A percentile compares a stretch with the other conserved stretches of the same genome.
phyloP scores from a whole-genome alignment of 768 basidiomycete species.

The Naganishia kalamii region DNA sequence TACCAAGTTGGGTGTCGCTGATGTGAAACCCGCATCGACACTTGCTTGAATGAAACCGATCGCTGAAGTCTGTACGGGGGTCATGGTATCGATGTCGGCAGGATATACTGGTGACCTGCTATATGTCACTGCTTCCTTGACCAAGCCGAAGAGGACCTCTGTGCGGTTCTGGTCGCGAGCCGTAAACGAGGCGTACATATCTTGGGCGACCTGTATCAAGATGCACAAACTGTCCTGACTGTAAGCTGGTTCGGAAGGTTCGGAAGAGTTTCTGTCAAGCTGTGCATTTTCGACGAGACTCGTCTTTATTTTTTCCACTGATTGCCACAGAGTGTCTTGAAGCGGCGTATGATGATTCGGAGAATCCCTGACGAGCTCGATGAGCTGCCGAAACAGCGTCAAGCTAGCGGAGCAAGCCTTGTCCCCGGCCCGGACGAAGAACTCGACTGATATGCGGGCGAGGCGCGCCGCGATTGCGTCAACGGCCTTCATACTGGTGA shows the following conservation, averaged over 20 bases:
- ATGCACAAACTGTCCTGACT: background rate
- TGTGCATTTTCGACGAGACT: constrained; percentile 52
- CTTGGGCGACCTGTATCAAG: constrained; percentile 50
- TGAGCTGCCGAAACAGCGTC: background rate
- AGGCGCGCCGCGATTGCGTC: constrained; percentile 67
- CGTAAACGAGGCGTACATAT: constrained; percentile 25
- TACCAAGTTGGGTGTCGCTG: constrained; percentile 51
- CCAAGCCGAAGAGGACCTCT: constrained; percentile 65
- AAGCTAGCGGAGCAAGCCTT: constrained; percentile 60
- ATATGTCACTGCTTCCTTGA: constrained; percentile 59
- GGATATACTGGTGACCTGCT: constrained; percentile 75
- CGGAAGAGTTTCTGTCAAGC: background rate
- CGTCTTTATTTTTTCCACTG: constrained; percentile 77
- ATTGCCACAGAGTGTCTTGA: constrained; percentile 7
- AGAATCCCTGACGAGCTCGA: background rate
- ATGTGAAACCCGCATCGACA: background rate
- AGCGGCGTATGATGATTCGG: background rate
- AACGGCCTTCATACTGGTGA: constrained; percentile 68
- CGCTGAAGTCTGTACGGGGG: constrained; percentile 58
- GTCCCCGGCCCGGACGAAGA: constrained; percentile 61
- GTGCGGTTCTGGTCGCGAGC: constrained; percentile 49
- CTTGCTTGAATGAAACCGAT: constrained; percentile 52
- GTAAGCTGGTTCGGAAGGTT: background rate
- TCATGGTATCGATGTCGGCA: constrained; percentile 72
- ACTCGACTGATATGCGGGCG: constrained; percentile 64